Evolutionary conservation across 768 basidiomycete genomes (phyloP), one percentile per base, ranked within the genome.

Genomic region (Russula sp.): DNA sequence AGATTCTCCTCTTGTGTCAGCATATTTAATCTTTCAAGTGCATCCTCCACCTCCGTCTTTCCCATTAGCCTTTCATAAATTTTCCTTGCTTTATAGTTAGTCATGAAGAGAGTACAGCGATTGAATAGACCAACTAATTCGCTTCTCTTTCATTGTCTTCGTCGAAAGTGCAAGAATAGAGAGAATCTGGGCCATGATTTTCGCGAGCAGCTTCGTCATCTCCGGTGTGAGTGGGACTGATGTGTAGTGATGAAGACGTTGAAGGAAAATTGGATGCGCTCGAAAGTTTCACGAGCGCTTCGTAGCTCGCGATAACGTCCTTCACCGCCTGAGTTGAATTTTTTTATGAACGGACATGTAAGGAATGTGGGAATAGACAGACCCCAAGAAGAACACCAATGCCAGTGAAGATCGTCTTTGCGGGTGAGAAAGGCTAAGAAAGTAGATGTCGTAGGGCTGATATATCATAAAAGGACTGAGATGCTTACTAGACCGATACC

Each of bases 1-100:
- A 6, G 28, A 30, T 20, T 22, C 38, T 62, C 62, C 38, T 62
- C 62, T 30, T 57, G 28, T 8, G 62, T 63, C 9, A 63, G 49
- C 1, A 30, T 22, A 14, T 51, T 55, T 10, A 63, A 63, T 20
- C 62, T 28, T 20, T 11, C 1, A 9, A 62, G 48, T 16, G 55
- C 61, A 51, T 50, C 28, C 8, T 62, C 36, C 16, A 62, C 44
- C 2, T 46, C 42, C 0, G n/a, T 34, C 40, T 20, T 36, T 36
- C 53, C 44, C 10, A 54, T 6, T 8, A 61, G 18, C 18, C 22
- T 63, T 57, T 63, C 16, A 56, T 3, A 40, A 40, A 42, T 5
- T 18, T 55, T 24, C 36, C 61, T 61, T 18, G 0, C 24, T 36
- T 36, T 9, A 48, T 34, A 3, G 44, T 61, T n/a, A 61, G 42